Conservation (phyloP, 805 yeast genomes). For the Pichia rugopelliculosa region DNA sequence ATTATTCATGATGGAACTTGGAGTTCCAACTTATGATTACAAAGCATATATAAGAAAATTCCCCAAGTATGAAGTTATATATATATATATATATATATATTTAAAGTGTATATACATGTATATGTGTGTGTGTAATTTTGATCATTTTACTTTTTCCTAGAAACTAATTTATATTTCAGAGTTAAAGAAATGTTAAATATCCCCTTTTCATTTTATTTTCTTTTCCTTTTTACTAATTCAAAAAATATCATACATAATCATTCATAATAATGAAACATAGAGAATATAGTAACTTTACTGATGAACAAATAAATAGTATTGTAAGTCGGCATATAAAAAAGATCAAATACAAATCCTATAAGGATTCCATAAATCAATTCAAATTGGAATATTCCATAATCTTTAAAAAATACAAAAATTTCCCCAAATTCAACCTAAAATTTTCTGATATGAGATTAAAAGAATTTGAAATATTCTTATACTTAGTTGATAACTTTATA, state of each 20-base stretch:
- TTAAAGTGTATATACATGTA: neutral
- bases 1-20: conserved; percentile 52
- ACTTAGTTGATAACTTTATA: neutral
- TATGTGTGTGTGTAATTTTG: neutral
- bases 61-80: too few species aligned
- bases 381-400: neutral
- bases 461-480: neutral
- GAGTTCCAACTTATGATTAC: neutral
- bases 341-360: neutral
- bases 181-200: neutral
- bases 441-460: neutral
- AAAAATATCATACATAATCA: too few species aligned
- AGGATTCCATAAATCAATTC: neutral
- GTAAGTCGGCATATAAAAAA: neutral
- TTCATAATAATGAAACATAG: neutral
- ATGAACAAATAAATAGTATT: neutral
- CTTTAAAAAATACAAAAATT: neutral
- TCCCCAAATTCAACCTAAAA: neutral
- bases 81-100: too few species aligned
- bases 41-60: neutral
- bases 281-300: neutral
- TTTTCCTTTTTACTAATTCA: neutral
- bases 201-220: neutral
- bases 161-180: too few species aligned
- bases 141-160: too few species aligned